These are phyloP conservation scores for Saturnispora ahearnii DNA, from an alignment of 805 yeast genomes.

Conservation along the genomic window DNA sequence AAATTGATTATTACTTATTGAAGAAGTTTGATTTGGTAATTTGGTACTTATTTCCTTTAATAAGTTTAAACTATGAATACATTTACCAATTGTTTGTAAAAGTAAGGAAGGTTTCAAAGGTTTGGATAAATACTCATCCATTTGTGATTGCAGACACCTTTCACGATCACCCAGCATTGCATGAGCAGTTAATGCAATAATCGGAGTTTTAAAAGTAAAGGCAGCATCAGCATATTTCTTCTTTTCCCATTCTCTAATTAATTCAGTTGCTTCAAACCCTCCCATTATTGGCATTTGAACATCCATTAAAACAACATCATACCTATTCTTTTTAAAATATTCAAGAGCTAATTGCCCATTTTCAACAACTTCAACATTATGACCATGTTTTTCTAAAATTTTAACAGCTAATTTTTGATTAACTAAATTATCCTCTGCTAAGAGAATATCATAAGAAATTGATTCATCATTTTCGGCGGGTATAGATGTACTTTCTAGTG, in stretches of 20 bases:
- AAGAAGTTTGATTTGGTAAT: constrained; percentile 2
- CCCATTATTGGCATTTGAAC: constrained; percentile 96
- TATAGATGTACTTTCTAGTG: constrained; percentile 72
- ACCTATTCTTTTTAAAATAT: constrained; percentile 56
- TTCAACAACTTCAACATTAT: constrained; percentile 74
- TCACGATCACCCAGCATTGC: constrained; percentile 93
- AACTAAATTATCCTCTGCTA: constrained; percentile 83
- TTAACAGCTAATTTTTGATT: constrained; percentile 83
- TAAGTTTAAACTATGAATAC: constrained; percentile 63
- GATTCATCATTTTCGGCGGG: constrained; percentile 76
- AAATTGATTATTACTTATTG: constrained; percentile 2
- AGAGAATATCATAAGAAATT: constrained; percentile 58
- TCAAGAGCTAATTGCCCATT: constrained; percentile 79
- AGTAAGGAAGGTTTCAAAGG: constrained; percentile 78
- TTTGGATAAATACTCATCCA: constrained; percentile 87
- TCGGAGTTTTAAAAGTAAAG: constrained; percentile 64
- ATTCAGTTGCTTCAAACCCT: constrained; percentile 84
- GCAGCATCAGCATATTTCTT: constrained; percentile 64
- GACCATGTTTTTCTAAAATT: constrained; percentile 79
- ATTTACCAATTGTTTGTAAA: constrained; percentile 77
- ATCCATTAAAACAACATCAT: constrained; percentile 84
- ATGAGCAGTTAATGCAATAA: constrained; percentile 85
- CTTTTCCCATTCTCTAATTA: constrained; percentile 82
- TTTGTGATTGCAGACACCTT: constrained; percentile 75
- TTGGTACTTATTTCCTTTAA: constrained; percentile 35